Percentiles rank a stretch among this genome's conserved stretches.
Conservation (phyloP, 306 rosid genomes). For the Trifolium pratense region DNA sequence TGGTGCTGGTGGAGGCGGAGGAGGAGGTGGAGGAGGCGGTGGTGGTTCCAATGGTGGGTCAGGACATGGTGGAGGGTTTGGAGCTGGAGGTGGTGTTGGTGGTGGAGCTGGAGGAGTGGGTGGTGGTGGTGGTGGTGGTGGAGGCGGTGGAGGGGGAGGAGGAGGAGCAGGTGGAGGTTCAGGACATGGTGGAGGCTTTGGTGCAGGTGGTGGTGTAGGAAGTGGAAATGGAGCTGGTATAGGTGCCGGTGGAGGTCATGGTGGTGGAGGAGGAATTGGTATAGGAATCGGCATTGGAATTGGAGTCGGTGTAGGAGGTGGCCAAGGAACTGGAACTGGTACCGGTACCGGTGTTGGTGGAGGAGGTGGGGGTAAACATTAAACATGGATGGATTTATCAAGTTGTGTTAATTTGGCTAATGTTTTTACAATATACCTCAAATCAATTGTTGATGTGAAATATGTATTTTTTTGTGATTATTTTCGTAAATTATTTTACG, state of each 20-base stretch:
- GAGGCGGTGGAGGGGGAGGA: constrained; percentile 42
- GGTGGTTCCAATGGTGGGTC: constrained; percentile 52
- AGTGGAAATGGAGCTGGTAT: constrained; percentile 44
- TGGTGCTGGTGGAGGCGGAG: constrained; percentile 39
- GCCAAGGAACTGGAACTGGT: constrained; percentile 46
- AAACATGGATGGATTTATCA: not conserved
- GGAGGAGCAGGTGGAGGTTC: constrained; percentile 60
- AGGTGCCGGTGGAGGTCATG: constrained; percentile 45
- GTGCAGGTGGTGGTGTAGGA: constrained; percentile 60
- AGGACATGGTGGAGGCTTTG: constrained; percentile 55
- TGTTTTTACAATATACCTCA: not conserved
- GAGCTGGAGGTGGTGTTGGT: constrained; percentile 51
- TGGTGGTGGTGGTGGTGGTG: constrained; percentile 38
- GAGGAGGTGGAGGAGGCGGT: constrained; percentile 56
- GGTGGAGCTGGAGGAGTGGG: constrained; percentile 35
- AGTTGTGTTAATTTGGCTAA: not conserved
- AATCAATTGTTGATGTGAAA: not conserved
- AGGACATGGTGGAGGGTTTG: constrained; percentile 49
- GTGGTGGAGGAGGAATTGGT: constrained; percentile 51
- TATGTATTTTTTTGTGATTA: not conserved
- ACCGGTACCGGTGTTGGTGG: constrained; percentile 35
- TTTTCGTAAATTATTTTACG: not conserved
- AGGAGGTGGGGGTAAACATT: constrained; percentile 50
- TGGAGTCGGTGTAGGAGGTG: constrained; percentile 53
- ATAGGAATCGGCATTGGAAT: constrained; percentile 58